A percentile compares a stretch with the other conserved stretches of the same genome.
phyloP scores from a whole-genome alignment of 257 asterid genomes.

The Solanum sejunctum region DNA sequence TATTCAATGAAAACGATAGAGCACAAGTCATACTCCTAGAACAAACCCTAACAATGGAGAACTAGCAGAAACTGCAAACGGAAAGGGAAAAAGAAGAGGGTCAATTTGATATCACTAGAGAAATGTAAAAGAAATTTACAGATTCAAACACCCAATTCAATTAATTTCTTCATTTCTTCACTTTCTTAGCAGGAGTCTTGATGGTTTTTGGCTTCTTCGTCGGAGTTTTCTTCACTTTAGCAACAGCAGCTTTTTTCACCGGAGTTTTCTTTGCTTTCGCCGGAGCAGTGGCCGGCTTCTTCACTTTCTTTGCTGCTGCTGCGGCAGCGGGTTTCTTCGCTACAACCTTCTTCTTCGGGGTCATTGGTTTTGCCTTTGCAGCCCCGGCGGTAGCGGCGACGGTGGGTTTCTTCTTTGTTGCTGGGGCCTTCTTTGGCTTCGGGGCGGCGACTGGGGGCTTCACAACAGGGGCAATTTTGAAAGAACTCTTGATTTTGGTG shows the following conservation, averaged over 20 bases:
- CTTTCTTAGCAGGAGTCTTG: background rate
- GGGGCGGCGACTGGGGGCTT: background rate
- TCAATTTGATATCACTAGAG: background rate
- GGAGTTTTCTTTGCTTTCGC: slow-evolving; percentile 6
- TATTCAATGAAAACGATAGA: background rate
- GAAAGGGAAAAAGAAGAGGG: background rate
- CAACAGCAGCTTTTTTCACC: background rate
- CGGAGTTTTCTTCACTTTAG: slow-evolving; percentile 3
- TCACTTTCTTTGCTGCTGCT: background rate
- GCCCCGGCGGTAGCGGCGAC: background rate
- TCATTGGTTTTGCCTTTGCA: slow-evolving; percentile 18
- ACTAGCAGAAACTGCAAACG: background rate
- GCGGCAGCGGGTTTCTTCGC: slow-evolving; percentile 3
- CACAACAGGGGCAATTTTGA: slow-evolving; percentile 17
- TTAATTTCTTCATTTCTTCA: background rate
- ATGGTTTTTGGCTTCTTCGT: background rate
- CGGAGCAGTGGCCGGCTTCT: slow-evolving; percentile 2
- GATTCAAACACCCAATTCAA: background rate
- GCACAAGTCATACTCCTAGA: background rate
- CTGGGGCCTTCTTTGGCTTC: slow-evolving; percentile 10
- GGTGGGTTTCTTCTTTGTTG: background rate
- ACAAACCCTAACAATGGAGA: background rate
- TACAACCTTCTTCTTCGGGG: background rate
- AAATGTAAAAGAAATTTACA: background rate
- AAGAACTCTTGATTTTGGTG: slow-evolving; percentile 39